A percentile compares a stretch with the other conserved stretches of the same genome.
phyloP scores from a whole-genome alignment of 495 filamentous ascomycete species.

The Penicillium daleae region DNA sequence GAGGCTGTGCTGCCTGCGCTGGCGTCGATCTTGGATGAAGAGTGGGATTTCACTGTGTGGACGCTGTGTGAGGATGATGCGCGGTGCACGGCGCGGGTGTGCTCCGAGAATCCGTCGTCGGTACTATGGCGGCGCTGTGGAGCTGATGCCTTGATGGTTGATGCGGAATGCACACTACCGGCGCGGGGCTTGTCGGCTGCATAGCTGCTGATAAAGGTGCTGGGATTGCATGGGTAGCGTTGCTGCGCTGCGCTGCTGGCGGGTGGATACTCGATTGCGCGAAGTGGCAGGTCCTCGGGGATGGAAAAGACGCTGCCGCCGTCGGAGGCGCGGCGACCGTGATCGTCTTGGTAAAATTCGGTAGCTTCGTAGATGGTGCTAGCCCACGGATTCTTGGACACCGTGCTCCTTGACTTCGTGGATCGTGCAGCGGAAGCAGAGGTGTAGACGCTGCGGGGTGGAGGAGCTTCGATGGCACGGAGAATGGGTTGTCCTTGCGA shows the following conservation, averaged over 20 bases:
- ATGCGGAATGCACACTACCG: slow-evolving; percentile 45
- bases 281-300: slow-evolving; percentile 40
- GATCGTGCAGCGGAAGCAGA: slow-evolving; percentile 38
- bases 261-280: slow-evolving; percentile 50
- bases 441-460: slow-evolving; percentile 41
- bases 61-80: slow-evolving; percentile 22
- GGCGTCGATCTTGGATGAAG: slow-evolving; percentile 4
- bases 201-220: slow-evolving; percentile 49
- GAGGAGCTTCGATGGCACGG: slow-evolving; percentile 50
- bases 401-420: slow-evolving; percentile 35
- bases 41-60: slow-evolving; percentile 25
- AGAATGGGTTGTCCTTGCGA: slow-evolving; percentile 28
- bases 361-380: slow-evolving; percentile 49
- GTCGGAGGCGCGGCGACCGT: slow-evolving; percentile 42
- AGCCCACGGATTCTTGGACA: slow-evolving; percentile 47
- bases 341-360: slow-evolving; percentile 42
- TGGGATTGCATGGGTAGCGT: slow-evolving; percentile 36
- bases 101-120: slow-evolving; percentile 21
- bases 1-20: slow-evolving; percentile 31
- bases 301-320: slow-evolving; percentile 43
- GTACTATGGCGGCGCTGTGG: slow-evolving; percentile 26
- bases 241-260: slow-evolving; percentile 31
- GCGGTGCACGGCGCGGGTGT: slow-evolving; percentile 27
- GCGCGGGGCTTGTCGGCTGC: slow-evolving; percentile 38
- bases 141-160: slow-evolving; percentile 48